Evolutionary conservation across 1,139 yeast species (phyloP).

Genomic region (Sugiyamaella sp.): DNA sequence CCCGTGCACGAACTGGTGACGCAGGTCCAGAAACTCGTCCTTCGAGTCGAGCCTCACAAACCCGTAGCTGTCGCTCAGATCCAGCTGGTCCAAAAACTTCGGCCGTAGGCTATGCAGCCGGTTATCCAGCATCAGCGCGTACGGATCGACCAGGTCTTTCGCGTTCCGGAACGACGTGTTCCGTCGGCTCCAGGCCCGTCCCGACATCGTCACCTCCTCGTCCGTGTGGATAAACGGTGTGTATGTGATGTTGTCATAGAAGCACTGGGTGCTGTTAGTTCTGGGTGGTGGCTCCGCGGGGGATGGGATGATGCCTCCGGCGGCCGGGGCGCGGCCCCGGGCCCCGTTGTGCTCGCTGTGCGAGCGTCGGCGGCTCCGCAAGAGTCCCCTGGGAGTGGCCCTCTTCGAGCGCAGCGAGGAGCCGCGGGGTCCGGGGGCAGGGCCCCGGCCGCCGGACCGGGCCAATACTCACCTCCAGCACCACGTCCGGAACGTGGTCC

Average conservation of each 20-base stretch:
- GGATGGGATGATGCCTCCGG: not conserved
- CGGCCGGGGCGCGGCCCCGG: not conserved
- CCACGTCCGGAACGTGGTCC: conserved; percentile 47
- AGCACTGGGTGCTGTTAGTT: conserved; percentile 43
- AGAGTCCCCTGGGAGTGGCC: too few species aligned
- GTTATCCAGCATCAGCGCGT: conserved; percentile 44
- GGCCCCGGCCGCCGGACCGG: too few species aligned
- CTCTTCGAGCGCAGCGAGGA: too few species aligned
- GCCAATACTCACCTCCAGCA: conserved; percentile 43
- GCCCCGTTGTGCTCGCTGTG: not conserved
- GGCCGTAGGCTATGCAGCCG: conserved; percentile 44
- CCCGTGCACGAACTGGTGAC: conserved; percentile 40
- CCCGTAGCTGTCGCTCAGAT: conserved; percentile 39
- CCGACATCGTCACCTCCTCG: conserved; percentile 35
- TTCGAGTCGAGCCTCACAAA: conserved; percentile 34
- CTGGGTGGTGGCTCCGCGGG: not conserved
- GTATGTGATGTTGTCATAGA: conserved; percentile 63
- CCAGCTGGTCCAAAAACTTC: conserved; percentile 34
- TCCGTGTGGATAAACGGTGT: conserved; percentile 53
- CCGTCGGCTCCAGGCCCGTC: conserved; percentile 29
- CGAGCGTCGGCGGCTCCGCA: too few species aligned
- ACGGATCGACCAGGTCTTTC: conserved; percentile 46
- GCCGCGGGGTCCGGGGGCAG: too few species aligned
- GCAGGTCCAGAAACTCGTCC: conserved; percentile 37
- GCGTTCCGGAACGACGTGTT: conserved; percentile 34